phyloP scores from a whole-genome alignment of 208 protist genomes.

The Leishmania turanica region DNA sequence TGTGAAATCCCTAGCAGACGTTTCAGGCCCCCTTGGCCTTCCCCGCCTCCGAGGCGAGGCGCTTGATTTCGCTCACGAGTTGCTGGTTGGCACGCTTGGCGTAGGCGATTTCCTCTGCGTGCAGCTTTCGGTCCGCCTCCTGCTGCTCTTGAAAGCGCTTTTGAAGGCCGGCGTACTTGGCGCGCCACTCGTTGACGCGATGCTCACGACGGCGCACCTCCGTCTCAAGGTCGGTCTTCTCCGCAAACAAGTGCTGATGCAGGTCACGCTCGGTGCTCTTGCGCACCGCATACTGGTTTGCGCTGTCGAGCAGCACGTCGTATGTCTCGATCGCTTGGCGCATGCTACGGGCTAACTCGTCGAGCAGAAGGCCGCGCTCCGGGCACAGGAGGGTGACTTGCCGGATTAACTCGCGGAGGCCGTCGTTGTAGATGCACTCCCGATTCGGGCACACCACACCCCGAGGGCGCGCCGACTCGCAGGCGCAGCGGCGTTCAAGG shows the following conservation, averaged over 20 bases:
- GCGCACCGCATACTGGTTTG: conserved; percentile 83
- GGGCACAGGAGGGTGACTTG: conserved; percentile 88
- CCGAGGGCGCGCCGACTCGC: conserved; percentile 62
- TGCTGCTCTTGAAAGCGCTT: conserved; percentile 89
- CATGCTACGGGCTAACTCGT: conserved; percentile 67
- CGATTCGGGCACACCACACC: conserved; percentile 77
- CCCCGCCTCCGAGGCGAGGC: conserved; percentile 63
- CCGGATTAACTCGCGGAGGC: conserved; percentile 82
- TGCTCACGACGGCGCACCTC: conserved; percentile 89
- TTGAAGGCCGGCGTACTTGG: conserved; percentile 77
- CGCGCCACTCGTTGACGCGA: conserved; percentile 81
- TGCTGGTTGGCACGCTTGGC: conserved; percentile 86
- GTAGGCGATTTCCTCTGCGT: conserved; percentile 90
- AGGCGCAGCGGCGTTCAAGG: conserved; percentile 55
- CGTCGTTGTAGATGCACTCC: conserved; percentile 80
- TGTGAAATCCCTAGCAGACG: not conserved
- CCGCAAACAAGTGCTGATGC: conserved; percentile 57
- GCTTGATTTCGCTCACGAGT: conserved; percentile 90
- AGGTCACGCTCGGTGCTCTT: conserved; percentile 90
- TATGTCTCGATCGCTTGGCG: conserved; percentile 76
- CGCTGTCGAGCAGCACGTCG: conserved; percentile 85
- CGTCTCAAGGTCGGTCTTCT: conserved; percentile 71
- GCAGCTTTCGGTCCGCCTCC: conserved; percentile 55
- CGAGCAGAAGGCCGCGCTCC: conserved; percentile 82
- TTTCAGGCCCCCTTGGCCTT: conserved; percentile 33